These are phyloP conservation scores for Penicillium soppii DNA, from an alignment of 495 filamentous ascomycete species.

Conservation along the genomic window DNA sequence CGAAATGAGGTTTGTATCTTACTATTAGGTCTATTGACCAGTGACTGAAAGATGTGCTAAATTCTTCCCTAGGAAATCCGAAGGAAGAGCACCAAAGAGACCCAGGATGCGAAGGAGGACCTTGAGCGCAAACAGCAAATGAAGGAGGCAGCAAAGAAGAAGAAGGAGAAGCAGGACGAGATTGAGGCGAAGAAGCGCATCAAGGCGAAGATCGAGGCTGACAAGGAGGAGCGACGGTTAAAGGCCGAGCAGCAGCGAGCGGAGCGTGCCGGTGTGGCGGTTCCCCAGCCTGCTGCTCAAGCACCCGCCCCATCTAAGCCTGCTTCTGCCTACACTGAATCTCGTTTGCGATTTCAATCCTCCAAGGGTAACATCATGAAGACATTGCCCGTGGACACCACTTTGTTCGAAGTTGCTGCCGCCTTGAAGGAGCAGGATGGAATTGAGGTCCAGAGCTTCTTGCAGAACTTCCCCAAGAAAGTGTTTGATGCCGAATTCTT, in stretches of 20 bases:
- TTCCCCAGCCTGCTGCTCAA: conserved; percentile 39
- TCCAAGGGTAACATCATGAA: conserved; percentile 73
- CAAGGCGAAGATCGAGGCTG: conserved; percentile 86
- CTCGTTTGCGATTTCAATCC: conserved; percentile 79
- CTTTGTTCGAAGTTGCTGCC: conserved; percentile 88
- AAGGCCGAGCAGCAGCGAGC: conserved; percentile 85
- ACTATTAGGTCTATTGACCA: background rate
- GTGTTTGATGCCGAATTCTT: conserved; percentile 78
- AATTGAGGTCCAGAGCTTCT: conserved; percentile 69
- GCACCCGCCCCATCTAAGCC: conserved; percentile 52
- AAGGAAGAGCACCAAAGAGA: conserved; percentile 76
- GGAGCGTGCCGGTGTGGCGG: conserved; percentile 69
- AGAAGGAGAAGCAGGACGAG: conserved; percentile 85
- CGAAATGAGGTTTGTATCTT: conserved; percentile 70
- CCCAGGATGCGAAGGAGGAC: conserved; percentile 78
- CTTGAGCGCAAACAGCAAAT: conserved; percentile 82
- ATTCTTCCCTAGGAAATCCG: conserved; percentile 67
- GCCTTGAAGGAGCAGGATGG: conserved; percentile 64
- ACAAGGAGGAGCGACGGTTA: conserved; percentile 79
- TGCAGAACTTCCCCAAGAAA: conserved; percentile 85
- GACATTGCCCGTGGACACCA: conserved; percentile 79
- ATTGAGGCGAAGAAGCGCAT: conserved; percentile 81
- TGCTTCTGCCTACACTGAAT: conserved; percentile 68
- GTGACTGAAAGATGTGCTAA: background rate
- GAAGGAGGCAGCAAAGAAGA: conserved; percentile 83